A percentile compares a stretch with the other conserved stretches of the same genome.
phyloP scores from a whole-genome alignment of 2,329 filamentous ascomycete species.

The Pyricularia pennisetigena region DNA sequence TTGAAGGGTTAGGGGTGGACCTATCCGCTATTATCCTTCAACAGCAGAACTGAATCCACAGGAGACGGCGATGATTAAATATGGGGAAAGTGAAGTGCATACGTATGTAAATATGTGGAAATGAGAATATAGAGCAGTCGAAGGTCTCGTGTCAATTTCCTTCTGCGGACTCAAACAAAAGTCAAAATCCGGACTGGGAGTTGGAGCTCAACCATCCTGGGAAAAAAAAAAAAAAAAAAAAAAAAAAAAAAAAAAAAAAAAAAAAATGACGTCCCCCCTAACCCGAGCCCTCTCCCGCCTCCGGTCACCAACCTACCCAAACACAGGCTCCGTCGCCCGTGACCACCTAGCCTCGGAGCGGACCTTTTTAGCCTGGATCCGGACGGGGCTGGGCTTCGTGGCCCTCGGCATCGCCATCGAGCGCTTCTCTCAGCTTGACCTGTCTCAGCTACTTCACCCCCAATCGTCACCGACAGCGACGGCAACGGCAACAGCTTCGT shows the following conservation, averaged over 20 bases:
- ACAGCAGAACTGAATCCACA: background rate
- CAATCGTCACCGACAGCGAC: background rate
- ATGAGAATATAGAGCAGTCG: too few relatives aligned
- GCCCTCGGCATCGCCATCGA: conserved; percentile 39
- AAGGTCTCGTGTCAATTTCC: too few relatives aligned
- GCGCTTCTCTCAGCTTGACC: conserved; percentile 34
- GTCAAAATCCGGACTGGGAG: too few relatives aligned
- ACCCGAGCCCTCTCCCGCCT: conserved; percentile 2
- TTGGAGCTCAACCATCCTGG: too few relatives aligned
- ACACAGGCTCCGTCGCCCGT: conserved; percentile 37
- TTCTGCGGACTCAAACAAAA: too few relatives aligned
- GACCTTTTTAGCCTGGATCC: conserved; percentile 41
- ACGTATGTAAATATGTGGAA: too few relatives aligned
- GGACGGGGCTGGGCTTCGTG: conserved; percentile 40
- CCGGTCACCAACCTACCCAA: conserved; percentile 22
- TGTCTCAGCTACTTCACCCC: conserved; percentile 15
- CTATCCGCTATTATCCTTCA: background rate
- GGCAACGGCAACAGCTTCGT: background rate
- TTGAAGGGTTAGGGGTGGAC: background rate
- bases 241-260: too few relatives aligned
- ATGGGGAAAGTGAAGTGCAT: background rate
- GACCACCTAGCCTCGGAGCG: conserved; percentile 45
- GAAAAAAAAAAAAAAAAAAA: too few relatives aligned
- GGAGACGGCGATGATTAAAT: background rate
- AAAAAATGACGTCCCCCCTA: background rate